Percentiles rank a stretch among this genome's conserved stretches.
phyloP scores from a whole-genome alignment of 768 basidiomycete genomes.

The Hericium rajendrae region DNA sequence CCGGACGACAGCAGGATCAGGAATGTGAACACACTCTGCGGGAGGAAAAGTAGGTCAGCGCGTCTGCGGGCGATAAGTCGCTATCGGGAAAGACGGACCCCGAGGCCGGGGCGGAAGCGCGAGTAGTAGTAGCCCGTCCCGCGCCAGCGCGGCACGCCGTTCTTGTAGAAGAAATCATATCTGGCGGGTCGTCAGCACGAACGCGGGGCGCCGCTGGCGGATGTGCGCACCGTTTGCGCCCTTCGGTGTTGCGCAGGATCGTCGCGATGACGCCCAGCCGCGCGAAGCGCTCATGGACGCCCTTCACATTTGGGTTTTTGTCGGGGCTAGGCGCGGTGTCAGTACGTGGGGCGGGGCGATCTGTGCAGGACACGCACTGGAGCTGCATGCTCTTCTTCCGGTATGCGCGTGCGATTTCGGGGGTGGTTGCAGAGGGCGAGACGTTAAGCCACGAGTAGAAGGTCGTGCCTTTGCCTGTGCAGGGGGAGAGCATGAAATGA shows the following conservation, averaged over 20 bases:
- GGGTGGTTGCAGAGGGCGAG: constrained; percentile 56
- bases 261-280: constrained; percentile 77
- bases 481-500: not conserved
- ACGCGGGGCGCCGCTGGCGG: not conserved
- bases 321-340: constrained; percentile 56
- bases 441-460: constrained; percentile 95
- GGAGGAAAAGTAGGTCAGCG: not conserved
- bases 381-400: constrained; percentile 82
- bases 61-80: not conserved
- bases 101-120: constrained; percentile 88
- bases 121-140: constrained; percentile 96
- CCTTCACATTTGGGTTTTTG: constrained; percentile 83
- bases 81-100: constrained; percentile 30
- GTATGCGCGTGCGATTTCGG: constrained; percentile 85
- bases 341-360: not conserved
- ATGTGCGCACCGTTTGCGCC: constrained; percentile 57
- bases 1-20: constrained; percentile 67
- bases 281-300: constrained; percentile 84
- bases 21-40: constrained; percentile 68
- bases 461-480: constrained; percentile 71
- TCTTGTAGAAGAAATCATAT: constrained; percentile 93
- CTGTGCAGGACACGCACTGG: constrained; percentile 52
- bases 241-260: constrained; percentile 69
- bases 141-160: constrained; percentile 94
- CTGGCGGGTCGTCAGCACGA: constrained; percentile 26